Evolutionary conservation across 345 rosid genomes (phyloP).

Genomic region (Cardamine resedifolia): DNA sequence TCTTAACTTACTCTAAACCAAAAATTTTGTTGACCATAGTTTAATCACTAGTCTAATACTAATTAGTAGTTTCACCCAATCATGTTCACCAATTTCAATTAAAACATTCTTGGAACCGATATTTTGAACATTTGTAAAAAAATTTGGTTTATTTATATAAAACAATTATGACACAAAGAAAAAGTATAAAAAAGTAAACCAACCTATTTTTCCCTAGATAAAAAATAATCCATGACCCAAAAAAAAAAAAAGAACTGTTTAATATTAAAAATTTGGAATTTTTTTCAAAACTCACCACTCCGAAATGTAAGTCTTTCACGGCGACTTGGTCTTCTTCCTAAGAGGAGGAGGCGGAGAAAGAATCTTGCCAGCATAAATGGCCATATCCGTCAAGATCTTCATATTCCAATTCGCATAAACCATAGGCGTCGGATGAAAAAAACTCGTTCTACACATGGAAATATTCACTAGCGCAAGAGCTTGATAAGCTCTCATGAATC

Average conservation of each 20-base stretch:
- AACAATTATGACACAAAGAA: neutral
- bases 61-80: no score
- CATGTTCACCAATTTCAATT: neutral
- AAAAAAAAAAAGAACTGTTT: neutral
- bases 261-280: neutral
- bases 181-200: neutral
- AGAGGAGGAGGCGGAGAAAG: slow-evolving; percentile 41
- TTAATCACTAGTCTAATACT: neutral
- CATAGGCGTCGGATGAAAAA: slow-evolving; percentile 37
- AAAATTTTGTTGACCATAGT: neutral
- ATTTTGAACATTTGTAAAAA: neutral
- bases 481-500: slow-evolving; percentile 42
- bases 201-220: neutral
- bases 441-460: slow-evolving; percentile 36
- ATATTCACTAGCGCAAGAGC: slow-evolving; percentile 38
- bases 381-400: slow-evolving; percentile 39
- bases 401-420: slow-evolving; percentile 40
- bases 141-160: neutral
- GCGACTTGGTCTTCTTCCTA: neutral
- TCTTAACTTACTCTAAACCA: neutral
- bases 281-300: neutral
- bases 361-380: slow-evolving; percentile 35
- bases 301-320: neutral
- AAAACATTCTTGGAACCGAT: neutral
- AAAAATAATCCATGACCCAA: neutral